A percentile compares a stretch with the other conserved stretches of the same genome.
phyloP scores from a whole-genome alignment of 352 stramenopile genomes.

The Aphanomyces invadans region DNA sequence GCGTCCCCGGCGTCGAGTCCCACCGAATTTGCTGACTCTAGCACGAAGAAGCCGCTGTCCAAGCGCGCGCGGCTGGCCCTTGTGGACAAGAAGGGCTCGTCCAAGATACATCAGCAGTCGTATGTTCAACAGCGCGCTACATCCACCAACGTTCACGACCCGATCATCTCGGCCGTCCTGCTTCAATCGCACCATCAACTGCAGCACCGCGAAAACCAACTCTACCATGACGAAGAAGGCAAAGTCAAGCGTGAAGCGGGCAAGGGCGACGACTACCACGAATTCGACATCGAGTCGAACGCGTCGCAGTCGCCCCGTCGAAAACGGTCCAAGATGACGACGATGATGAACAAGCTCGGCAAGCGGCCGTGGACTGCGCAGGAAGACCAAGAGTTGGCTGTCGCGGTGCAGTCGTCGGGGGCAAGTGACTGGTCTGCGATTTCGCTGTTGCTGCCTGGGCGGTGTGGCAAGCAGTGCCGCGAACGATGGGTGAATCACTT shows the following conservation, averaged over 20 bases:
- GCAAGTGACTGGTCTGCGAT: conserved; percentile 91
- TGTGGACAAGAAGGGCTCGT: conserved; percentile 4
- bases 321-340: conserved; percentile 49
- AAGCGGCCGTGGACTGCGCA: conserved; percentile 59
- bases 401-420: conserved; percentile 46
- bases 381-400: conserved; percentile 49
- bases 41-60: neutral
- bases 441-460: conserved; percentile 83
- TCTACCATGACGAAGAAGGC: neutral
- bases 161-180: conserved; percentile 18
- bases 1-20: conserved; percentile 7
- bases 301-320: conserved; percentile 23
- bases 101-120: neutral
- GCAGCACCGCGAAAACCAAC: neutral
- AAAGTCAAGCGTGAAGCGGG: conserved; percentile 16
- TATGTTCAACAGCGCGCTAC: neutral
- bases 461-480: conserved; percentile 94
- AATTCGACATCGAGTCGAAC: conserved; percentile 17
- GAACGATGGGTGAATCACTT: conserved; percentile 97
- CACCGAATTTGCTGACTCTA: neutral
- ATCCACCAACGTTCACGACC: conserved; percentile 1
- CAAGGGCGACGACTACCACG: neutral
- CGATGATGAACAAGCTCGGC: conserved; percentile 35
- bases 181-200: neutral
- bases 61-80: neutral